Percentiles rank a stretch among this genome's conserved stretches.
These are phyloP conservation scores for Mesembryanthemum crystallinum DNA, from an alignment of 148 eudicot species.

Conservation along the genomic window DNA sequence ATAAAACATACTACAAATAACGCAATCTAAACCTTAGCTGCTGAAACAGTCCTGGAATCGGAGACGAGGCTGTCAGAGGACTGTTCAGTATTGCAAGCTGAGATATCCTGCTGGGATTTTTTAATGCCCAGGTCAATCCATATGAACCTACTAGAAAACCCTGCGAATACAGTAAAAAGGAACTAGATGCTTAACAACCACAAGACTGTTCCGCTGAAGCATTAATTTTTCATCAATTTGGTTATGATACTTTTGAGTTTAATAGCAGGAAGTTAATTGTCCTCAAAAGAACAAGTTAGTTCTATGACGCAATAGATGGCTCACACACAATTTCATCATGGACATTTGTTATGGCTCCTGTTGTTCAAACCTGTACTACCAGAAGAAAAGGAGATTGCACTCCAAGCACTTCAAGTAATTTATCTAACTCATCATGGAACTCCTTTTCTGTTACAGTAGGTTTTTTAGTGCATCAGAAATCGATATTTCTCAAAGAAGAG, in stretches of 20 bases:
- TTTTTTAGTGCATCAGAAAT: conserved; percentile 24
- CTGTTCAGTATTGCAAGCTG: conserved; percentile 79
- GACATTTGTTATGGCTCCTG: conserved; percentile 8
- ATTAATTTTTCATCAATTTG: not conserved
- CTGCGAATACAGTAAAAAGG: conserved; percentile 38
- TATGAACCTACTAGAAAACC: conserved; percentile 98
- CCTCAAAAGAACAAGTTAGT: not conserved
- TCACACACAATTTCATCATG: conserved; percentile 2
- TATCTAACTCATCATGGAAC: conserved; percentile 81
- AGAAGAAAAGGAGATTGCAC: conserved; percentile 67
- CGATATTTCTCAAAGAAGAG: not conserved
- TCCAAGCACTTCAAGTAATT: conserved; percentile 68
- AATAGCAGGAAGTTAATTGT: not conserved
- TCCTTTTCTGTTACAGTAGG: conserved; percentile 68
- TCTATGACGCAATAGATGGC: not conserved
- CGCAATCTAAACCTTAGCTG: conserved; percentile 63
- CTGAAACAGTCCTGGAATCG: conserved; percentile 93
- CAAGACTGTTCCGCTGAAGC: not conserved
- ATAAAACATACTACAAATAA: conserved; percentile 1
- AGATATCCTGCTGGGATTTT: conserved; percentile 66
- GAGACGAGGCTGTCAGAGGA: conserved; percentile 87
- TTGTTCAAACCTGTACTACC: conserved; percentile 77
- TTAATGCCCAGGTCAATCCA: conserved; percentile 96
- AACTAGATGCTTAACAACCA: not conserved
- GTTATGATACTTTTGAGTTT: not conserved